Percentiles rank a stretch among this genome's conserved stretches.
phyloP scores from a whole-genome alignment of 768 basidiomycete species.

The Rossbeevera mucosa region DNA sequence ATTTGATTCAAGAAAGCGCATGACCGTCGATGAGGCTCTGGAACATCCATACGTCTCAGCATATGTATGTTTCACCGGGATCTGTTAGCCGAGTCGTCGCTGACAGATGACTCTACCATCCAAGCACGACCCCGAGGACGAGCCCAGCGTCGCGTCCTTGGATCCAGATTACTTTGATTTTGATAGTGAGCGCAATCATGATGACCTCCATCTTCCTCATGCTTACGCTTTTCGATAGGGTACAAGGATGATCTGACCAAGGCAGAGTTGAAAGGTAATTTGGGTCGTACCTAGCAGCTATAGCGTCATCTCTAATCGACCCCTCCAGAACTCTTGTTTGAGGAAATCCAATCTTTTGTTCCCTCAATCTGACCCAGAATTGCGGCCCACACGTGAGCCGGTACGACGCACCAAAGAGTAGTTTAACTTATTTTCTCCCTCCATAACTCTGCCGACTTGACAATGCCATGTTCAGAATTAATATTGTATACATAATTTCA shows the following conservation, averaged over 20 bases:
- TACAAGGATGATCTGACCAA: constrained; percentile 74
- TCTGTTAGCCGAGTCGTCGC: neutral
- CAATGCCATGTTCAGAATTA: constrained; percentile 5
- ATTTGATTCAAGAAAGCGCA: constrained; percentile 83
- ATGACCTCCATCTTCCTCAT: neutral
- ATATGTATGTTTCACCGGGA: constrained; percentile 45
- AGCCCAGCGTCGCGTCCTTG: constrained; percentile 76
- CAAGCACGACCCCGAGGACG: constrained; percentile 85
- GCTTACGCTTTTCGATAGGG: constrained; percentile 33
- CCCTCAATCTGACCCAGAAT: constrained; percentile 48
- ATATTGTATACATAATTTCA: constrained; percentile 20
- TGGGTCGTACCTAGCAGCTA: neutral
- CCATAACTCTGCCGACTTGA: neutral
- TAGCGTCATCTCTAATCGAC: constrained; percentile 6
- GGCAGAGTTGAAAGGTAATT: constrained; percentile 60
- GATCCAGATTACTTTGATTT: constrained; percentile 88
- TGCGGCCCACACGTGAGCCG: neutral
- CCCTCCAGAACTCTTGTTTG: constrained; percentile 60
- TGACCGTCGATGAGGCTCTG: constrained; percentile 79
- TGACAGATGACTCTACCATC: constrained; percentile 5
- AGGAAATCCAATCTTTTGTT: constrained; percentile 75
- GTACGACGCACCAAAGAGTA: neutral
- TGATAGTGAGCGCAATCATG: constrained; percentile 51
- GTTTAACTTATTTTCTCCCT: neutral
- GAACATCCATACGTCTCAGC: constrained; percentile 78